Evolutionary conservation across 257 asterid species (phyloP).

Genomic region (Eucommia ulmoides): DNA sequence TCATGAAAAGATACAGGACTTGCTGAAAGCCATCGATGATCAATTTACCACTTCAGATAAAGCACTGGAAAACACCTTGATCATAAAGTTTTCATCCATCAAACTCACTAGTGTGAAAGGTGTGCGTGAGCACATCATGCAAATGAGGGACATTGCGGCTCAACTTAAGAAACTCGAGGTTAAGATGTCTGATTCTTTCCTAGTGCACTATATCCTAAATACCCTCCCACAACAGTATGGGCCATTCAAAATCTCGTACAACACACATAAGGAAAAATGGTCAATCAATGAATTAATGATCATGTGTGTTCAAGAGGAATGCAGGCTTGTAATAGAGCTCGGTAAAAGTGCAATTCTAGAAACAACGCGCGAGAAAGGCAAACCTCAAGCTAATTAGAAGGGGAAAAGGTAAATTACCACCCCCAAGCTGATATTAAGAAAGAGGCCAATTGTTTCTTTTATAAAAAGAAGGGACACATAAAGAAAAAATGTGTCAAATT

Average conservation of each 20-base stretch:
- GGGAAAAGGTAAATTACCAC: neutral
- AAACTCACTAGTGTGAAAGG: neutral
- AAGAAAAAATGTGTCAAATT: neutral
- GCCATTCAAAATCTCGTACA: neutral
- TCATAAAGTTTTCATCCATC: neutral
- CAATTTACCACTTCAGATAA: neutral
- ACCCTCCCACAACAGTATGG: neutral
- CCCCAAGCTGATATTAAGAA: neutral
- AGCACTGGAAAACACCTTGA: neutral
- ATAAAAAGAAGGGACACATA: neutral
- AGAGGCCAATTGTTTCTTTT: neutral
- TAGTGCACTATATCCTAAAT: neutral
- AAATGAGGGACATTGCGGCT: neutral
- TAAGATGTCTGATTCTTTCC: neutral
- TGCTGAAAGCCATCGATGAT: neutral
- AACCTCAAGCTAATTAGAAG: neutral
- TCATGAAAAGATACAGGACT: neutral
- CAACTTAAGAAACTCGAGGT: neutral
- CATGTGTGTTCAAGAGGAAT: neutral
- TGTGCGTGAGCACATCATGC: neutral
- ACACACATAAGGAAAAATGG: neutral
- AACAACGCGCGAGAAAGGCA: neutral
- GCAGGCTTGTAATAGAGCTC: neutral
- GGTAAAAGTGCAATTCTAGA: neutral
- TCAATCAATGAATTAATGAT: neutral